These are phyloP conservation scores for Leccinum boreale DNA, from an alignment of 768 basidiomycete genomes.

Conservation along the genomic window DNA sequence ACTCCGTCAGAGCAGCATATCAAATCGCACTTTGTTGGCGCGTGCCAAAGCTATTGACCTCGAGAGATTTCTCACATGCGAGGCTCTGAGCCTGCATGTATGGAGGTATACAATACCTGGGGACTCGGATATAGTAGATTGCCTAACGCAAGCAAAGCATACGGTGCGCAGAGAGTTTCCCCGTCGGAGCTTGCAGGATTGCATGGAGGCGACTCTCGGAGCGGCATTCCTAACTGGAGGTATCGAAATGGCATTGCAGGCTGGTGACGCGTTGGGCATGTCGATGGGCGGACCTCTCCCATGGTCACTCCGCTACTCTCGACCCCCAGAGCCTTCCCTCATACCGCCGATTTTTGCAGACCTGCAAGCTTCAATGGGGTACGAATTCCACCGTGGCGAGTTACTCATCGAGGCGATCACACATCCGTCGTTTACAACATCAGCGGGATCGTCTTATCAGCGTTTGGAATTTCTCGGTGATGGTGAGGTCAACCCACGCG, in stretches of 20 bases:
- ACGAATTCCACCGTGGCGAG: constrained; percentile 60
- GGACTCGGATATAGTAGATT: constrained; percentile 35
- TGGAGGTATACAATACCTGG: constrained; percentile 57
- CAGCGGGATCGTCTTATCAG: constrained; percentile 67
- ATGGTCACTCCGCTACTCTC: constrained; percentile 61
- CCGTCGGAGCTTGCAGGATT: constrained; percentile 77
- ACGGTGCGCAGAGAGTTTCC: constrained; percentile 48
- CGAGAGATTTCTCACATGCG: constrained; percentile 61
- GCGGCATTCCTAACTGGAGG: constrained; percentile 75
- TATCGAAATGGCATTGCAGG: constrained; percentile 59
- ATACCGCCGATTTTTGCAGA: constrained; percentile 47
- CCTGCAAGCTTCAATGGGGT: constrained; percentile 66
- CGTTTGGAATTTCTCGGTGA: constrained; percentile 89
- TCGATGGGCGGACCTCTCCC: constrained; percentile 69
- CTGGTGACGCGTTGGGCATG: constrained; percentile 64
- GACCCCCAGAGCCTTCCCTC: constrained; percentile 28
- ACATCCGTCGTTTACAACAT: constrained; percentile 69
- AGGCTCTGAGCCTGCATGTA: constrained; percentile 45
- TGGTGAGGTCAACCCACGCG: constrained; percentile 45
- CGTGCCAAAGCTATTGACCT: constrained; percentile 64
- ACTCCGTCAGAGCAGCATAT: constrained; percentile 62
- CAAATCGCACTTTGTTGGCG: constrained; percentile 66
- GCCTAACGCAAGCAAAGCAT: constrained; percentile 25
- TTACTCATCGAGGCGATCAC: constrained; percentile 78
- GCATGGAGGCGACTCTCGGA: constrained; percentile 83